Evolutionary conservation across 169 alveolate genomes (phyloP).

Genomic region (Plasmodium adleri): DNA sequence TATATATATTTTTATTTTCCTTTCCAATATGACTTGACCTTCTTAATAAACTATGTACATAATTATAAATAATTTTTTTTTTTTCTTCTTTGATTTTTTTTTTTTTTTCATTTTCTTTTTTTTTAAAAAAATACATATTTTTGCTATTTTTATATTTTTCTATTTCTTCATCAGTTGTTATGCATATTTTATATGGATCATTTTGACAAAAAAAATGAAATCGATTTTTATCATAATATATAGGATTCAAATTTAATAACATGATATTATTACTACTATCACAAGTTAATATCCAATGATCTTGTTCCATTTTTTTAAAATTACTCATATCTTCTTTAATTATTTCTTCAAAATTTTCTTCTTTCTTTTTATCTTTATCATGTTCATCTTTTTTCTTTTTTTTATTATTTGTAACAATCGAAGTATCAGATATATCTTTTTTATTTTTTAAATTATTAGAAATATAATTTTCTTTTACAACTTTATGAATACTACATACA

Average conservation of each 20-base stretch:
- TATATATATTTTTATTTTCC: constrained; percentile 22
- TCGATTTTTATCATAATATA: constrained; percentile 12
- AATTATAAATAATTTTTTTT: constrained; percentile 6
- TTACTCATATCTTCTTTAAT: not conserved
- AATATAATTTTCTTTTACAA: constrained; percentile 28
- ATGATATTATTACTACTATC: constrained; percentile 48
- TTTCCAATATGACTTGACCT: not conserved
- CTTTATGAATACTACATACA: constrained; percentile 64
- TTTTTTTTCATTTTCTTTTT: constrained; percentile 9
- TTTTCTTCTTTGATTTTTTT: not conserved
- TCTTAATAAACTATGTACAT: constrained; percentile 18
- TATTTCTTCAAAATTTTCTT: no score
- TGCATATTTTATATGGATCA: constrained; percentile 48
- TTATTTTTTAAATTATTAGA: not conserved
- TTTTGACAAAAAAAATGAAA: constrained; percentile 52
- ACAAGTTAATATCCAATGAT: constrained; percentile 38
- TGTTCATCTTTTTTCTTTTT: no score
- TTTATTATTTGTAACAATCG: no score
- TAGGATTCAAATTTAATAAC: constrained; percentile 29
- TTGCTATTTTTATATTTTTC: not conserved
- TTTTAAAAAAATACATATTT: not conserved
- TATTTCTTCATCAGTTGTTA: constrained; percentile 32
- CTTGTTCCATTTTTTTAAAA: not conserved
- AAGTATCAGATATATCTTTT: no score
- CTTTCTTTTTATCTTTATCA: no score